Conservation (phyloP, 495 filamentous ascomycete genomes). For the Lasiosphaeria ovina region DNA sequence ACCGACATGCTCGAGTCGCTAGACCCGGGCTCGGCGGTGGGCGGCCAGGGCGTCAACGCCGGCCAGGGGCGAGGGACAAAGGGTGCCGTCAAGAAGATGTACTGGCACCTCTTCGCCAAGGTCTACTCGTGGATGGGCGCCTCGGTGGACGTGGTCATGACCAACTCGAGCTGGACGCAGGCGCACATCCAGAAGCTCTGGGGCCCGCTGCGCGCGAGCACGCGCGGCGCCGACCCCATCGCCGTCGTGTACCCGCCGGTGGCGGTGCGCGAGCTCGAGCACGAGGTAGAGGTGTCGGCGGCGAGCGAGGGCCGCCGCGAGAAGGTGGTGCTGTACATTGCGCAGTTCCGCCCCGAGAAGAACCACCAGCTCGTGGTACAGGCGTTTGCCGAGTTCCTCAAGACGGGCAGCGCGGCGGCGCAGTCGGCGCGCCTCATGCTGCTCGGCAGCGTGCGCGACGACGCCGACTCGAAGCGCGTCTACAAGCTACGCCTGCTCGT, state of each 20-base stretch:
- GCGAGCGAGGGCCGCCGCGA: slow-evolving; percentile 65
- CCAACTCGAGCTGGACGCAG: slow-evolving; percentile 93
- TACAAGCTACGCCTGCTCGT: slow-evolving; percentile 87
- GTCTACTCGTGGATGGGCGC: slow-evolving; percentile 79
- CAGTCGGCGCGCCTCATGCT: slow-evolving; percentile 69
- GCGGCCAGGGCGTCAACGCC: slow-evolving; percentile 76
- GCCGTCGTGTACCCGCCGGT: slow-evolving; percentile 87
- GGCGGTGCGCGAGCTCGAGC: slow-evolving; percentile 77
- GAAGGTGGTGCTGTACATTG: slow-evolving; percentile 80
- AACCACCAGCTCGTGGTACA: slow-evolving; percentile 83
- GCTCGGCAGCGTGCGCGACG: slow-evolving; percentile 82
- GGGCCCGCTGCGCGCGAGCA: slow-evolving; percentile 54
- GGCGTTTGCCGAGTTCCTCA: slow-evolving; percentile 72
- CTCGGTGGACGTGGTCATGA: slow-evolving; percentile 89
- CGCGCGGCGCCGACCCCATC: slow-evolving; percentile 45
- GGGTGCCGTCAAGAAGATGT: slow-evolving; percentile 67
- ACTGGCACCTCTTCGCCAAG: slow-evolving; percentile 82
- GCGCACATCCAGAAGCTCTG: slow-evolving; percentile 78
- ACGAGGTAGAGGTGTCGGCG: slow-evolving; percentile 63
- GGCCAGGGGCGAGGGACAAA: slow-evolving; percentile 68
- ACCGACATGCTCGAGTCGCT: slow-evolving; percentile 95
- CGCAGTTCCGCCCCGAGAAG: slow-evolving; percentile 96
- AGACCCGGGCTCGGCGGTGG: slow-evolving; percentile 54
- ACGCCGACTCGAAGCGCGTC: slow-evolving; percentile 79
- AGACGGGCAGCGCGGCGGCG: slow-evolving; percentile 40